Conservation (phyloP, 805 yeast genomes). For the Starmerella roubikii region DNA sequence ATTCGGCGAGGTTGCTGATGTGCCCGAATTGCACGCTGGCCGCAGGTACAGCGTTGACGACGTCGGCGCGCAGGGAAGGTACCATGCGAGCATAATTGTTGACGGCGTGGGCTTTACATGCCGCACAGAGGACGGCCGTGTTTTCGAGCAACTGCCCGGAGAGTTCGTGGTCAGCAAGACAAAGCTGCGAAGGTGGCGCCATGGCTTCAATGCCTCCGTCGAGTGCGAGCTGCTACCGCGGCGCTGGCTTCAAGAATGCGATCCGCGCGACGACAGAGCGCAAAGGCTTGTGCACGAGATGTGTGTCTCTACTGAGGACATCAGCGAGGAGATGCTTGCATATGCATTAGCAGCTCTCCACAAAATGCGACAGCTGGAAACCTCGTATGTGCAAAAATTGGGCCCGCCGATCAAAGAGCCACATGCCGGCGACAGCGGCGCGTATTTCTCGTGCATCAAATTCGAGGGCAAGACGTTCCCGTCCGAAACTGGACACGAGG, state of each 20-base stretch:
- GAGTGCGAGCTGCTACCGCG: not conserved
- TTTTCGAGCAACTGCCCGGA: conserved; percentile 8
- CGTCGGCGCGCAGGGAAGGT: not conserved
- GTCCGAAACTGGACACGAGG: no score
- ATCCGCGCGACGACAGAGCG: no score
- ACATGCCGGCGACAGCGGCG: no score
- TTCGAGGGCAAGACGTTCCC: no score
- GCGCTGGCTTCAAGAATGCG: no score
- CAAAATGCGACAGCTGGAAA: no score
- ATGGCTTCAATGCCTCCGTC: conserved; percentile 6
- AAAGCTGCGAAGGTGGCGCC: conserved; percentile 8
- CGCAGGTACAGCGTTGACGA: conserved; percentile 3
- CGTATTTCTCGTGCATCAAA: no score
- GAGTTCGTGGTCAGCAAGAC: conserved; percentile 7
- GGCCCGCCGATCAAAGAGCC: no score
- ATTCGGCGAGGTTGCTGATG: no score
- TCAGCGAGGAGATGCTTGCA: not conserved
- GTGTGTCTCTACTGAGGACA: not conserved
- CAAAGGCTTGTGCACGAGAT: no score
- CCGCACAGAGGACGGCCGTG: not conserved
- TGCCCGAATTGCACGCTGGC: conserved; percentile 10
- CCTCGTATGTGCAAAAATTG: no score
- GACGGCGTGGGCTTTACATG: conserved; percentile 11
- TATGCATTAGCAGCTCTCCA: not conserved
- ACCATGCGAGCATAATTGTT: conserved; percentile 1